These are phyloP conservation scores for Ceratopteris richardii DNA, from an alignment of 75 land plant species.

Conservation along the genomic window DNA sequence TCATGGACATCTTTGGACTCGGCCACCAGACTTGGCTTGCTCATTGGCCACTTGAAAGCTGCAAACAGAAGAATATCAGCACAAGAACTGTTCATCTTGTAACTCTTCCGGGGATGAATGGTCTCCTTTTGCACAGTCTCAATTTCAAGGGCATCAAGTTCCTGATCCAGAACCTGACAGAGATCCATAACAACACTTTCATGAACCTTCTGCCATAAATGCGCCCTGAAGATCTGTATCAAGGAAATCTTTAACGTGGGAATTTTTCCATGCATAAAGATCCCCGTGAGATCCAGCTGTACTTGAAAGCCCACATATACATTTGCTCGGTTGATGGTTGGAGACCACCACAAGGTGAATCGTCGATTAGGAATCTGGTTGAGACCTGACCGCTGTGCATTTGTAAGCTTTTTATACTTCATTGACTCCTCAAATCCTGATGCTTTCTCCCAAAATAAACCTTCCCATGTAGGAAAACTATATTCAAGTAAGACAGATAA, in stretches of 20 bases:
- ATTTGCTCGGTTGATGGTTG: conserved; percentile 96
- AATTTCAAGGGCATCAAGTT: conserved; percentile 97
- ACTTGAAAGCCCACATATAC: conserved; percentile 99
- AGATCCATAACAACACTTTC: conserved; percentile 99
- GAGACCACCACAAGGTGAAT: conserved; percentile 99
- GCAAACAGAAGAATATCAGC: conserved; percentile 99
- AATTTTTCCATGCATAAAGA: conserved; percentile 99
- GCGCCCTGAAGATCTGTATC: conserved; percentile 98
- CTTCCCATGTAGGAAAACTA: conserved; percentile 99
- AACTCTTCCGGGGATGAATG: conserved; percentile 99
- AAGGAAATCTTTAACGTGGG: conserved; percentile 96
- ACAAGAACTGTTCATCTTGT: conserved; percentile 99
- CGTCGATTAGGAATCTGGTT: conserved; percentile 98
- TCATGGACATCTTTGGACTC: conserved; percentile 98
- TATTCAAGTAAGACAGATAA: background rate
- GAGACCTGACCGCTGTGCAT: conserved; percentile 96
- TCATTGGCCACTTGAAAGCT: conserved; percentile 99
- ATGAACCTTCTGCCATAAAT: conserved; percentile 98
- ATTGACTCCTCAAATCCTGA: conserved; percentile 99
- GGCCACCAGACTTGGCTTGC: conserved; percentile 97
- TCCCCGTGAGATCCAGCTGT: conserved; percentile 94
- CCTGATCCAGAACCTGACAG: conserved; percentile 98
- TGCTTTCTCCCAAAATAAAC: conserved; percentile 99
- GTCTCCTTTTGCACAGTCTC: conserved; percentile 99
- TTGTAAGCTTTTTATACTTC: conserved; percentile 98